phyloP scores from a whole-genome alignment of 2,329 filamentous ascomycete species.

The Colletotrichum falcatum region DNA sequence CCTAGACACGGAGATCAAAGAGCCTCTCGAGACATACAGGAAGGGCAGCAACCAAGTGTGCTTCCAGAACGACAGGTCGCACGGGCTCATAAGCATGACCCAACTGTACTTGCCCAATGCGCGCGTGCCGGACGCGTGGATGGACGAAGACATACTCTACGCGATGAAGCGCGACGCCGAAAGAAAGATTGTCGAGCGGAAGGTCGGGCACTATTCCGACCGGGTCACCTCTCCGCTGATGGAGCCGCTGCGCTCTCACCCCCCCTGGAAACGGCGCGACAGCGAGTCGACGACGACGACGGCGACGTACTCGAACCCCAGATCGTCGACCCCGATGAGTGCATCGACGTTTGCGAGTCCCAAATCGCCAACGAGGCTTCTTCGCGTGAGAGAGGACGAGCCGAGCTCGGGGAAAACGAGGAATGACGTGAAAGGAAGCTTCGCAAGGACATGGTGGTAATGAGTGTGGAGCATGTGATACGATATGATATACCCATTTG shows the following conservation, averaged over 20 bases:
- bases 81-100: neutral
- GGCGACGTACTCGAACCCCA: neutral
- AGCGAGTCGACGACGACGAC: neutral
- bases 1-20: conserved; percentile 1
- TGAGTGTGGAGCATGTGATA: neutral
- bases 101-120: neutral
- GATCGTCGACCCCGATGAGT: neutral
- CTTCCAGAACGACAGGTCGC: neutral
- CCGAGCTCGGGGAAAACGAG: neutral
- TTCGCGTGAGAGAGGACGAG: conserved; percentile 11
- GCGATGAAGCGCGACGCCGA: conserved; percentile 19
- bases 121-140: neutral
- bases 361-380: neutral
- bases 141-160: too few relatives aligned
- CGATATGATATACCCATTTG: conserved; percentile 2
- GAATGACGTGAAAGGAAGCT: neutral
- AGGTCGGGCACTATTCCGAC: conserved; percentile 5
- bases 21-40: conserved; percentile 11
- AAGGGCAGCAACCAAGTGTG: neutral
- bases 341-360: neutral
- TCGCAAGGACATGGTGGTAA: conserved; percentile 13
- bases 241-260: conserved; percentile 7
- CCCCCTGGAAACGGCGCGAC: conserved; percentile 2
- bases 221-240: neutral
- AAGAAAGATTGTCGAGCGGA: neutral